A percentile compares a stretch with the other conserved stretches of the same genome.
phyloP scores from a whole-genome alignment of 495 filamentous ascomycete species.

The Xylaria telfairii region DNA sequence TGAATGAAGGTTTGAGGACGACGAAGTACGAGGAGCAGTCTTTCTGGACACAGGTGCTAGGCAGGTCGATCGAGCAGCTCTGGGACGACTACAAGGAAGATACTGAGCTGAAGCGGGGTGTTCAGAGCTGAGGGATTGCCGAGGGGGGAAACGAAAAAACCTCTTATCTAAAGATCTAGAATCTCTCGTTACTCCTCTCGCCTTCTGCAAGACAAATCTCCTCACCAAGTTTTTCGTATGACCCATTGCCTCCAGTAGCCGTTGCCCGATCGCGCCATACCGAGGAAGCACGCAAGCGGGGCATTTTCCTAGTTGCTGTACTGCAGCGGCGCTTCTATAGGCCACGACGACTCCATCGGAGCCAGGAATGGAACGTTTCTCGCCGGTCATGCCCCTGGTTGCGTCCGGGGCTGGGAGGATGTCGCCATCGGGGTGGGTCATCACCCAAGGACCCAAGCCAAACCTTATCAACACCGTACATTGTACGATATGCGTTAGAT shows the following conservation, averaged over 20 bases:
- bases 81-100: constrained; percentile 71
- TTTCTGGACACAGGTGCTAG: constrained; percentile 78
- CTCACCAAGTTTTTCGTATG: not conserved
- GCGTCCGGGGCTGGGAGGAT: constrained; percentile 22
- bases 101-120: not conserved
- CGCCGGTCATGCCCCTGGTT: not conserved
- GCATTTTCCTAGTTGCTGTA: not conserved
- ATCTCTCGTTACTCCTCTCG: not conserved
- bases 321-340: not conserved
- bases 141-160: not conserved
- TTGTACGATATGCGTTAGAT: not conserved
- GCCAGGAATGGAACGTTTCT: constrained; percentile 2
- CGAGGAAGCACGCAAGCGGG: constrained; percentile 20
- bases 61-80: constrained; percentile 66
- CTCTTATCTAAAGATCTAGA: constrained; percentile 5
- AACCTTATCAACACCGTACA: not conserved
- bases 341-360: not conserved
- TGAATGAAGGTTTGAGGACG: constrained; percentile 74
- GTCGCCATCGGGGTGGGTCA: constrained; percentile 37
- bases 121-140: not conserved
- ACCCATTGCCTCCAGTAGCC: not conserved
- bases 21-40: constrained; percentile 61
- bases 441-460: constrained; percentile 26
- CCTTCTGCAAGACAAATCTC: constrained; percentile 12
- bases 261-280: not conserved